Evolutionary conservation across 108 stramenopile species (phyloP).

Genomic region (Chaetoceros tenuissimus): DNA sequence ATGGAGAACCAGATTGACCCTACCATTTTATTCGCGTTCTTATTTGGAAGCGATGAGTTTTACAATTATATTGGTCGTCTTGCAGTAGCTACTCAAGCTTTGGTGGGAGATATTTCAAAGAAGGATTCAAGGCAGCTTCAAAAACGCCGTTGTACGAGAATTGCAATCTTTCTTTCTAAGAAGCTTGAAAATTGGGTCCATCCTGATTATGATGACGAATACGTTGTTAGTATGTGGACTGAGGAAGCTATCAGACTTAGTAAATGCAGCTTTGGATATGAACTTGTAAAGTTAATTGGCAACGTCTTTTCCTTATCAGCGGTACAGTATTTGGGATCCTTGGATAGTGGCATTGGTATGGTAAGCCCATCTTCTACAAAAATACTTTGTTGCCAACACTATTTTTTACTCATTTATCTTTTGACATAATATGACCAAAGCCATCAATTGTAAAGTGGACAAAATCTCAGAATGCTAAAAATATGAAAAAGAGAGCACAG

Average conservation of each 20-base stretch:
- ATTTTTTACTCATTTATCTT: too few relatives aligned
- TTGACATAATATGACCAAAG: too few relatives aligned
- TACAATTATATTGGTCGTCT: constrained; percentile 52
- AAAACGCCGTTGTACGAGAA: constrained; percentile 39
- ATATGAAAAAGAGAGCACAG: constrained; percentile 14
- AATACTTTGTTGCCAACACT: too few relatives aligned
- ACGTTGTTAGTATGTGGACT: constrained; percentile 34
- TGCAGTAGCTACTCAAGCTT: constrained; percentile 57
- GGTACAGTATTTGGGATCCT: constrained; percentile 50
- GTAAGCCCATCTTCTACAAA: neutral
- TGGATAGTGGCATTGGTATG: constrained; percentile 61
- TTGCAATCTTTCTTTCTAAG: constrained; percentile 57
- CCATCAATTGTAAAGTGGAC: constrained; percentile 63
- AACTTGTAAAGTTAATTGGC: constrained; percentile 55
- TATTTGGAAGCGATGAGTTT: constrained; percentile 74
- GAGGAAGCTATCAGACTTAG: constrained; percentile 37
- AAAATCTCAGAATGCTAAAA: constrained; percentile 39
- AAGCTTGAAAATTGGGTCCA: constrained; percentile 36
- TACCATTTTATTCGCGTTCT: constrained; percentile 56
- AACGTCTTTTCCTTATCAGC: constrained; percentile 55
- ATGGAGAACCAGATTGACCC: constrained; percentile 30
- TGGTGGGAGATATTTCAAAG: constrained; percentile 42
- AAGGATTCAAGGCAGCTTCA: constrained; percentile 46
- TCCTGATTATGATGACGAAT: constrained; percentile 33
- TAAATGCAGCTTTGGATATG: constrained; percentile 46